phyloP scores from a whole-genome alignment of 2,329 filamentous ascomycete species.

The Cordyceps fumosorosea region DNA sequence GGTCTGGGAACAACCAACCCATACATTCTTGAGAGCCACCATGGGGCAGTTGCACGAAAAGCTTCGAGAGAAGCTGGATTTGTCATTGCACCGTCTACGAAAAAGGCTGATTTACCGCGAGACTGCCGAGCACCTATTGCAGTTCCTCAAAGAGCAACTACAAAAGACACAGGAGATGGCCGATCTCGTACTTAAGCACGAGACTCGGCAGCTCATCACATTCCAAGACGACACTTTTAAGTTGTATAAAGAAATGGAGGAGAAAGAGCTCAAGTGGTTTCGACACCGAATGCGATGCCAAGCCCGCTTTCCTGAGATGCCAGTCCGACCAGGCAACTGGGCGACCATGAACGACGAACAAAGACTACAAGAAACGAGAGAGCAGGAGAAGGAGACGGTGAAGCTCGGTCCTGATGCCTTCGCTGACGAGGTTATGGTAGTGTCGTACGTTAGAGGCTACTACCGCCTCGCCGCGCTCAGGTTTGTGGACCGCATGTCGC shows the following conservation, averaged over 20 bases:
- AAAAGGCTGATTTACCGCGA: constrained; percentile 45
- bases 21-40: constrained; percentile 40
- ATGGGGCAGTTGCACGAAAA: constrained; percentile 41
- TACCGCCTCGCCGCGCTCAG: constrained; percentile 60
- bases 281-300: constrained; percentile 45
- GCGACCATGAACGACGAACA: constrained; percentile 44
- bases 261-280: constrained; percentile 37
- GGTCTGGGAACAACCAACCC: constrained; percentile 51
- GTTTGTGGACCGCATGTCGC: constrained; percentile 51
- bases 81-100: constrained; percentile 40
- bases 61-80: constrained; percentile 40
- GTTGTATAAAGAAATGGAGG: constrained; percentile 40
- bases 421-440: constrained; percentile 51
- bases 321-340: constrained; percentile 30
- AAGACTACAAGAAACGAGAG: constrained; percentile 35
- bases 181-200: constrained; percentile 42
- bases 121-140: constrained; percentile 34
- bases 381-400: constrained; percentile 33
- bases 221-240: constrained; percentile 45
- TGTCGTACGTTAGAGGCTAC: constrained; percentile 59
- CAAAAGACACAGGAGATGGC: constrained; percentile 32
- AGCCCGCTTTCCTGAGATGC: constrained; percentile 27
- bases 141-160: constrained; percentile 37
- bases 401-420: constrained; percentile 54
- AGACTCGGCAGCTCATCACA: constrained; percentile 51